Base-by-base conservation (phyloP, 75 land plant species). In the Cupressus sempervirens region DNA sequence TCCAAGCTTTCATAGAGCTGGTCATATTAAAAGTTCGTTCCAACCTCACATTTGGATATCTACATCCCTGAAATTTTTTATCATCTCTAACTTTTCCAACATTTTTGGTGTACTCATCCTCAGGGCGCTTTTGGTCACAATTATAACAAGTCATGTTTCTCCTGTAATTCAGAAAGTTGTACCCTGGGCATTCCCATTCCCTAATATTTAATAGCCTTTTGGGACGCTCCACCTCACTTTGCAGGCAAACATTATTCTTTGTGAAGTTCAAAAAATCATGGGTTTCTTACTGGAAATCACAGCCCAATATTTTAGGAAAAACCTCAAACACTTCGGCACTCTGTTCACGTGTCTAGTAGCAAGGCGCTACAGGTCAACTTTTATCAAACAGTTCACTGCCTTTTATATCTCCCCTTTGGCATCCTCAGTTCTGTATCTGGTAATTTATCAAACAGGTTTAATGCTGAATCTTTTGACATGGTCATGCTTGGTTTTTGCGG, bases 141-240 rank as follows among this genome's bases (percentile, higher is more conserved):
- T 94, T 90, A 79, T 90, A 93, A 84, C 97, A 95, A 75, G 85
- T 91, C 89, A 87, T 90, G 80, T 95, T 95, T 84, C 95, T 86
- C 54, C 96, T 86, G 58, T 94, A 95, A 84, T 95, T 95, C 89
- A 95, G 86, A 84, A 94, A 95, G 82, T 94, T 91, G 87, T 95
- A 95, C 91, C 86, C 83, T 85, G 92, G 92, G 84, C 98, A 96
- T 87, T 96, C 94, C 98, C 98, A 96, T 86, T 96, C 99, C 72
- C 99, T 97, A 13, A 94, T 95, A 82, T 91, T 93, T 54, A 94
- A 84, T 85, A 94, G 91, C 67, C 90, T 84, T 89, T 93, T 93
- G 26, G 99, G 98, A 30, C 99, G 92, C 35, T 91, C 88, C 1
- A 91, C 89, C 86, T 92, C 91, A 85, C 99, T 95, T 70, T 95